A percentile compares a stretch with the other conserved stretches of the same genome.
These are phyloP conservation scores for Byssochlamys sp. DNA, from an alignment of 2,329 filamentous ascomycete species.

Conservation along the genomic window DNA sequence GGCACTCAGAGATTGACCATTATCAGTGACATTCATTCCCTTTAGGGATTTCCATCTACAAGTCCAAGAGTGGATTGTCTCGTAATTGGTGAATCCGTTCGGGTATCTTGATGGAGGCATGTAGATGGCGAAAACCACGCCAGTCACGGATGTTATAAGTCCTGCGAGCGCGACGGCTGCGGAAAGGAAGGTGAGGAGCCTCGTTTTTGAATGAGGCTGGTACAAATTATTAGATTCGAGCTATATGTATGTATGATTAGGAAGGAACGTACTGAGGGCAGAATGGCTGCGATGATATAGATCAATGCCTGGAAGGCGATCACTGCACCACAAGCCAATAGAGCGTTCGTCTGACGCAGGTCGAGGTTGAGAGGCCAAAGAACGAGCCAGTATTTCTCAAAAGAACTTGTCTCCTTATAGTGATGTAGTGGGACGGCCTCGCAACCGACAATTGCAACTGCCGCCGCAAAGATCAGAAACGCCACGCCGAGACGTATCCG, in stretches of 20 bases:
- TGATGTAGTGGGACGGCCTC: slow-evolving; percentile 31
- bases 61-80: slow-evolving; percentile 34
- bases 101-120: slow-evolving; percentile 20
- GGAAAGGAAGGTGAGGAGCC: slow-evolving; percentile 24
- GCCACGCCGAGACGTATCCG: slow-evolving; percentile 26
- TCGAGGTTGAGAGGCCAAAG: slow-evolving; percentile 37
- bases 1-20: slow-evolving; percentile 11
- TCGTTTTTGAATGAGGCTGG: slow-evolving; percentile 28
- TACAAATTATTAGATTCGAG: background rate
- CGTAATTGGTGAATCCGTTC: slow-evolving; percentile 19
- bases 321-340: slow-evolving; percentile 28
- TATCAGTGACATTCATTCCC: slow-evolving; percentile 5
- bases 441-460: slow-evolving; percentile 25
- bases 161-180: slow-evolving; percentile 25
- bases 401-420: slow-evolving; percentile 29
- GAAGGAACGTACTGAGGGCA: slow-evolving; percentile 25
- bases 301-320: slow-evolving; percentile 22
- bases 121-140: slow-evolving; percentile 25
- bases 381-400: slow-evolving; percentile 22
- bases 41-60: slow-evolving; percentile 28
- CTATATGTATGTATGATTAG: background rate
- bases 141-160: slow-evolving; percentile 25
- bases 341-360: slow-evolving; percentile 28
- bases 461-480: slow-evolving; percentile 18
- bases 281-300: slow-evolving; percentile 22